These are phyloP conservation scores for Trypanosoma brucei DNA, from an alignment of 208 protist species.

Conservation along the genomic window DNA sequence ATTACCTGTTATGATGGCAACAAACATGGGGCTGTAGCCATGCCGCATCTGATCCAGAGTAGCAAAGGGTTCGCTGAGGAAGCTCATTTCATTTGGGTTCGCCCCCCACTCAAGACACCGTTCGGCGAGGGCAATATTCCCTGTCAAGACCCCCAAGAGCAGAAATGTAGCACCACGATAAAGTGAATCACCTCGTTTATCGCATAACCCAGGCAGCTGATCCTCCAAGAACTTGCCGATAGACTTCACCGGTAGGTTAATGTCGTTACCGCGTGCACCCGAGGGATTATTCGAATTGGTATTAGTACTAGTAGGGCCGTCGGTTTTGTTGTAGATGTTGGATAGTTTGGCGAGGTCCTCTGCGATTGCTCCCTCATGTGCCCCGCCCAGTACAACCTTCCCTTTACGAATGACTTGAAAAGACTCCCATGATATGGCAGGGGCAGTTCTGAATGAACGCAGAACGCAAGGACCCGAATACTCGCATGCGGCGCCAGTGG, in stretches of 20 bases:
- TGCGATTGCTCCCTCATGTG: constrained; percentile 54
- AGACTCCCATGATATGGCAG: constrained; percentile 67
- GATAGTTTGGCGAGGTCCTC: constrained; percentile 63
- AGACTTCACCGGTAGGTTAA: constrained; percentile 65
- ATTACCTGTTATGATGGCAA: constrained; percentile 71
- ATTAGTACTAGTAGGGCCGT: constrained; percentile 2
- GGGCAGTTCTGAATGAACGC: constrained; percentile 70
- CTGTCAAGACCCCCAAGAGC: constrained; percentile 71
- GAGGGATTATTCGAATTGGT: constrained; percentile 1
- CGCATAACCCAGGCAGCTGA: constrained; percentile 56
- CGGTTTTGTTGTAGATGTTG: constrained; percentile 20
- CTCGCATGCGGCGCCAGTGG: constrained; percentile 30
- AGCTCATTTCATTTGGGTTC: constrained; percentile 84
- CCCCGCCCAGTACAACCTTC: constrained; percentile 44
- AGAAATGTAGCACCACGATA: constrained; percentile 72
- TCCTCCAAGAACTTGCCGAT: constrained; percentile 72
- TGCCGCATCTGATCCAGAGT: constrained; percentile 76
- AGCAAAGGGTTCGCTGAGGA: constrained; percentile 61
- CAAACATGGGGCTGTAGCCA: constrained; percentile 85
- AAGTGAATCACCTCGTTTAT: constrained; percentile 25
- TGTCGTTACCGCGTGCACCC: constrained; percentile 31
- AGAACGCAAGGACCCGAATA: constrained; percentile 34
- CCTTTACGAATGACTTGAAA: constrained; percentile 64
- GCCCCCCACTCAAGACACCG: constrained; percentile 72
- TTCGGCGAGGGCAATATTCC: constrained; percentile 51